phyloP scores from a whole-genome alignment of 1,139 yeast species.

The Pichia sp. region DNA sequence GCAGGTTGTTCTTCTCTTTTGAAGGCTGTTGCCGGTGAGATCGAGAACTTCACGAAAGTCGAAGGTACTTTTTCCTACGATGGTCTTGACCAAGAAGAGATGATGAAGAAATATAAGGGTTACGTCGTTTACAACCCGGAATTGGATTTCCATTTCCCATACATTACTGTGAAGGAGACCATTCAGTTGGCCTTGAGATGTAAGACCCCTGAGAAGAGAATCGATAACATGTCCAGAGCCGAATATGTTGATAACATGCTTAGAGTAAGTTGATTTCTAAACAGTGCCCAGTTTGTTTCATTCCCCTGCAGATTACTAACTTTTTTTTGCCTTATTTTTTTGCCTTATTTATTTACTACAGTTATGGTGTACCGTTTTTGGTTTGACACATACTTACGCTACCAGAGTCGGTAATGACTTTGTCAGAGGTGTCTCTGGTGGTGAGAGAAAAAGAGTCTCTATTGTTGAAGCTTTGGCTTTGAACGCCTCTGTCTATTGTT shows the following conservation, averaged over 20 bases:
- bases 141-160: slow-evolving; percentile 42
- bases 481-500: slow-evolving; percentile 47
- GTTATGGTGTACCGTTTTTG: slow-evolving; percentile 34
- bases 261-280: slow-evolving; percentile 35
- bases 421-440: slow-evolving; percentile 76
- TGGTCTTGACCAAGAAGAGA: slow-evolving; percentile 58
- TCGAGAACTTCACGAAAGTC: slow-evolving; percentile 25
- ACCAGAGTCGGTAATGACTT: slow-evolving; percentile 50
- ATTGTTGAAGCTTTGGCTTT: slow-evolving; percentile 15
- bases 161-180: slow-evolving; percentile 42
- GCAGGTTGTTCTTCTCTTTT: slow-evolving; percentile 49
- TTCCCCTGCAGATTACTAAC: slow-evolving; percentile 39
- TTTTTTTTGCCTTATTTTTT: slow-evolving; percentile 52
- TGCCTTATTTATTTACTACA: slow-evolving; percentile 44
- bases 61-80: slow-evolving; percentile 40
- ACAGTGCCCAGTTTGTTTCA: not conserved
- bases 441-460: slow-evolving; percentile 69
- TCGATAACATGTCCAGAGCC: slow-evolving; percentile 36
- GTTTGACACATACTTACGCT: slow-evolving; percentile 14
- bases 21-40: slow-evolving; percentile 35
- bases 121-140: slow-evolving; percentile 42
- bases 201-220: slow-evolving; percentile 42
- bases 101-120: slow-evolving; percentile 43
- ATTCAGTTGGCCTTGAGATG: slow-evolving; percentile 40
- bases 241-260: slow-evolving; percentile 38